A percentile compares a stretch with the other conserved stretches of the same genome.
Conservation (phyloP, 805 yeast species). For the Saccharomycopsis babjevae region DNA sequence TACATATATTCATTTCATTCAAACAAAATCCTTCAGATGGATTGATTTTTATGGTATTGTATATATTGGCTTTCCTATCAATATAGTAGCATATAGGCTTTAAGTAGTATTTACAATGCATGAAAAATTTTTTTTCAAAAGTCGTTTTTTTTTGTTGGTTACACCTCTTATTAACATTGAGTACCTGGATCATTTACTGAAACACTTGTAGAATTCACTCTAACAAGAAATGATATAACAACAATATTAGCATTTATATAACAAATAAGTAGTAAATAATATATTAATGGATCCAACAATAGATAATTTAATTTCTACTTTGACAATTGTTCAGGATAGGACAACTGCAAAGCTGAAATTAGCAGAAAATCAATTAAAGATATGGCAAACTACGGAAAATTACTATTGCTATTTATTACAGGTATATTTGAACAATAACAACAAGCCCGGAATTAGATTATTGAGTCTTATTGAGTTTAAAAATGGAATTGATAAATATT, state of each 20-base stretch:
- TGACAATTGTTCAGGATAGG: conserved; percentile 2
- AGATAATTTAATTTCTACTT: neutral
- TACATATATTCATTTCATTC: neutral
- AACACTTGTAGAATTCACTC: too few species aligned
- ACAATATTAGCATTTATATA: neutral
- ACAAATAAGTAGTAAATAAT: neutral
- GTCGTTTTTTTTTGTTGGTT: too few species aligned
- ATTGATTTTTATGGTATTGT: neutral
- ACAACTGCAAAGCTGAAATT: conserved; percentile 34
- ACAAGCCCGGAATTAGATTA: conserved; percentile 69
- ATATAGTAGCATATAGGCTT: too few species aligned
- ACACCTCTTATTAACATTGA: too few species aligned
- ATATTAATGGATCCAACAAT: conserved; percentile 6
- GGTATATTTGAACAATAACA: conserved; percentile 47
- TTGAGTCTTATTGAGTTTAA: conserved; percentile 79
- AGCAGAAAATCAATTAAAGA: conserved; percentile 61
- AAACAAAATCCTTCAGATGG: neutral
- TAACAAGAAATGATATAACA: neutral
- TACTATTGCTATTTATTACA: conserved; percentile 43
- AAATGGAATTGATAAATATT: conserved; percentile 74
- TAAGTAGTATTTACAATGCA: too few species aligned
- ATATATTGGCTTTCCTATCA: too few species aligned
- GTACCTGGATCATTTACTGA: too few species aligned
- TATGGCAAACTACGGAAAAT: conserved; percentile 59
- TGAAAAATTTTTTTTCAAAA: neutral